These are phyloP conservation scores for Aspergillus pseudoglaucus DNA, from an alignment of 2,329 filamentous ascomycete species.

Conservation along the genomic window DNA sequence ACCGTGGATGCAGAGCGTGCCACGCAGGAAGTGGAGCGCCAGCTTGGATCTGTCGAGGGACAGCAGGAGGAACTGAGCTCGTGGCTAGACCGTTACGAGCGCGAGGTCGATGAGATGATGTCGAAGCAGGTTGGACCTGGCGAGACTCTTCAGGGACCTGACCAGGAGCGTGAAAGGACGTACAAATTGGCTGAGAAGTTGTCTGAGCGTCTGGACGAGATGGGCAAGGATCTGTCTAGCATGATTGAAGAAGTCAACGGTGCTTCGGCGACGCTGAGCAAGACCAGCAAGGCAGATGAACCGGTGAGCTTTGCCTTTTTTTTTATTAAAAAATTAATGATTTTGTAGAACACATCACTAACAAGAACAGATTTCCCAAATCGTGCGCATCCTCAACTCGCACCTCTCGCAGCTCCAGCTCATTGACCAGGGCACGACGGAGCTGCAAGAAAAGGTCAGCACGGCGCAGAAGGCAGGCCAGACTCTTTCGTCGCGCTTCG, in stretches of 20 bases:
- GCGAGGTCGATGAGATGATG: slow-evolving; percentile 84
- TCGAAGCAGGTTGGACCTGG: slow-evolving; percentile 67
- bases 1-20: slow-evolving; percentile 92
- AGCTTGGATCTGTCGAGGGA: slow-evolving; percentile 80
- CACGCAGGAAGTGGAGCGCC: slow-evolving; percentile 87
- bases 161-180: slow-evolving; percentile 91
- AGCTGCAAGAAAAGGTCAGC: slow-evolving; percentile 73
- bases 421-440: slow-evolving; percentile 79
- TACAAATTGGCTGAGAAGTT: slow-evolving; percentile 95
- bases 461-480: slow-evolving; percentile 74
- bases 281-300: slow-evolving; percentile 80
- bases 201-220: slow-evolving; percentile 82
- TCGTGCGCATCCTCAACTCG: slow-evolving; percentile 88
- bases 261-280: slow-evolving; percentile 81
- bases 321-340: slow-evolving; percentile 1
- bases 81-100: slow-evolving; percentile 87
- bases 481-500: slow-evolving; percentile 39
- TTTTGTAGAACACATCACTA: too few species aligned
- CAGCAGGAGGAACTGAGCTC: slow-evolving; percentile 85
- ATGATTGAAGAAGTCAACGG: slow-evolving; percentile 99
- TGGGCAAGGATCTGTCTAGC: slow-evolving; percentile 83
- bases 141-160: slow-evolving; percentile 75
- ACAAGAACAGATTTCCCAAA: slow-evolving; percentile 68
- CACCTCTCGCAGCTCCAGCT: slow-evolving; percentile 88
- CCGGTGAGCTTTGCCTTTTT: slow-evolving; percentile 55